Evolutionary conservation across 106 monocot species (phyloP).

Genomic region (Posidonia australis): DNA sequence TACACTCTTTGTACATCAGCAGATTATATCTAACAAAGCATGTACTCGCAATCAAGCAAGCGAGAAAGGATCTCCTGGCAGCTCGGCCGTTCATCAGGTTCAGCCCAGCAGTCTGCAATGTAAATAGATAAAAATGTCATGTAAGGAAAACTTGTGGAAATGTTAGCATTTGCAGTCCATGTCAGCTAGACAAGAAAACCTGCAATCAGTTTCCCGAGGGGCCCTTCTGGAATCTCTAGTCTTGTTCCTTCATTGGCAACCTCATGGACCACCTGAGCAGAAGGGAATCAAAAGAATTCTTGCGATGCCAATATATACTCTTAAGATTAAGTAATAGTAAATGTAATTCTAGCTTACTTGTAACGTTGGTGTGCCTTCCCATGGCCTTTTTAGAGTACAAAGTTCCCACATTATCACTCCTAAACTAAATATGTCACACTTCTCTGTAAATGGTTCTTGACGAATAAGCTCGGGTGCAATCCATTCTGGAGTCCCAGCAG

Average conservation of each 20-base stretch:
- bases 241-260: conserved; percentile 74
- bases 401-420: conserved; percentile 99
- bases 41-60: conserved; percentile 91
- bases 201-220: conserved; percentile 66
- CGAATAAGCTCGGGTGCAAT: conserved; percentile 98
- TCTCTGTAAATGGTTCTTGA: conserved; percentile 76
- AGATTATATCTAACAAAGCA: no score
- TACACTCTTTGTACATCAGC: no score
- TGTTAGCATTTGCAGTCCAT: no score
- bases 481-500: conserved; percentile 98
- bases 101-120: conserved; percentile 88
- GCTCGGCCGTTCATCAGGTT: conserved; percentile 74
- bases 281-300: no score
- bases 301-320: no score
- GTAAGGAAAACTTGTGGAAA: no score
- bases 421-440: conserved; percentile 95
- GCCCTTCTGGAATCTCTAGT: conserved; percentile 78
- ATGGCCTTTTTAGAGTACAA: conserved; percentile 76
- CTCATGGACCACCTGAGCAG: conserved; percentile 53
- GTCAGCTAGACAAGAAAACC: no score
- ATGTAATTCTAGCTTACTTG: no score
- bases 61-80: conserved; percentile 94
- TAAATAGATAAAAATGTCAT: background rate
- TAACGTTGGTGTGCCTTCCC: conserved; percentile 82
- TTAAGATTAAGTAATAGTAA: no score